phyloP scores from a whole-genome alignment of 805 yeast genomes.

The Candida parachauliodes region DNA sequence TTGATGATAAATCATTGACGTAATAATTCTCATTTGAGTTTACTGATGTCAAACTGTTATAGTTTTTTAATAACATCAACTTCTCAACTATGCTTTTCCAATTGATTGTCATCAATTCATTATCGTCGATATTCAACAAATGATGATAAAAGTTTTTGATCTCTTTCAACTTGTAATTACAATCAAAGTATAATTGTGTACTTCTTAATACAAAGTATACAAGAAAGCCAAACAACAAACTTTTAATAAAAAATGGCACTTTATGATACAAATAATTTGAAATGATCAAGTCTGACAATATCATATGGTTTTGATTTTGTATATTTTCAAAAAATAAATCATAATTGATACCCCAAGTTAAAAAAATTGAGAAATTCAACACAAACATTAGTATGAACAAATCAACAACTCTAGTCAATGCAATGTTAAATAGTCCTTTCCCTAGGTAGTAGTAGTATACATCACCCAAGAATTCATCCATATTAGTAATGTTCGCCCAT shows the following conservation, averaged over 20 bases:
- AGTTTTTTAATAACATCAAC: slow-evolving; percentile 70
- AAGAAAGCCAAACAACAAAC: slow-evolving; percentile 61
- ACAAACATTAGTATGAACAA: slow-evolving; percentile 75
- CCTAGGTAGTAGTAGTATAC: slow-evolving; percentile 82
- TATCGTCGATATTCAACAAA: slow-evolving; percentile 66
- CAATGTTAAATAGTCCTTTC: slow-evolving; percentile 79
- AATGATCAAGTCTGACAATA: slow-evolving; percentile 33
- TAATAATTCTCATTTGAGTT: slow-evolving; percentile 20
- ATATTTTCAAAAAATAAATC: slow-evolving; percentile 25
- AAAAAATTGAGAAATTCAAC: slow-evolving; percentile 70
- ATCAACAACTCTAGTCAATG: slow-evolving; percentile 62
- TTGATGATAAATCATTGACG: slow-evolving; percentile 58
- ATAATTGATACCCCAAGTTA: slow-evolving; percentile 78
- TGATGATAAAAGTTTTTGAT: slow-evolving; percentile 73
- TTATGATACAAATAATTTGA: slow-evolving; percentile 44
- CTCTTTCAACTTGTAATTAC: slow-evolving; percentile 61
- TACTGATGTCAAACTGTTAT: slow-evolving; percentile 64
- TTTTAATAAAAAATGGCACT: slow-evolving; percentile 44
- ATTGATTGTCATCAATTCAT: slow-evolving; percentile 84
- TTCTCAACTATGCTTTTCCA: slow-evolving; percentile 86
- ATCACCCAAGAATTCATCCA: slow-evolving; percentile 82
- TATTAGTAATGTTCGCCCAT: slow-evolving; percentile 94
- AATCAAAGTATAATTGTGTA: slow-evolving; percentile 56
- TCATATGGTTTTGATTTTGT: slow-evolving; percentile 18
- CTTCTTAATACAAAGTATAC: slow-evolving; percentile 50